Conservation (phyloP, 805 yeast genomes). For the Scheffersomyces stipitis region DNA sequence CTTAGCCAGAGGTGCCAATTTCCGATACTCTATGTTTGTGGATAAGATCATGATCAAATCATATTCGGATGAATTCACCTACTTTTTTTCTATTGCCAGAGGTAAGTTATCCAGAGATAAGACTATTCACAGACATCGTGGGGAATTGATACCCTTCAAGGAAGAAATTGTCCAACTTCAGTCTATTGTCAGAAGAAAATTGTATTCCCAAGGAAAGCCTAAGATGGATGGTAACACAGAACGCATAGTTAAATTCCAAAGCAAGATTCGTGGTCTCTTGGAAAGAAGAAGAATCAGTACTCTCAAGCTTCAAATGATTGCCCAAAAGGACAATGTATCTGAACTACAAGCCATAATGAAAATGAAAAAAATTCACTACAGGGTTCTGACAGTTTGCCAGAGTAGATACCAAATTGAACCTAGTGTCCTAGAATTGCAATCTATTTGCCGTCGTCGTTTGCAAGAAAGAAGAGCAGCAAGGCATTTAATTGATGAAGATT, state of each 20-base stretch:
- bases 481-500: constrained; percentile 18
- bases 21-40: constrained; percentile 64
- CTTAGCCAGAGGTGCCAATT: constrained; percentile 63
- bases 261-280: constrained; percentile 41
- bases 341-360: constrained; percentile 41
- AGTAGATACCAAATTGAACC: constrained; percentile 21
- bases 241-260: constrained; percentile 36
- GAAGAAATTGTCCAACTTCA: constrained; percentile 40
- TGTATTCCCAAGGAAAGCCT: constrained; percentile 8
- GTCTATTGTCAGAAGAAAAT: constrained; percentile 32
- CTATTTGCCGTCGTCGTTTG: constrained; percentile 26
- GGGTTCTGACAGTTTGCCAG: constrained; percentile 20
- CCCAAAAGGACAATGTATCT: constrained; percentile 16
- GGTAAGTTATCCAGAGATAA: constrained; percentile 41
- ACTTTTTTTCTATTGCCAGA: constrained; percentile 51
- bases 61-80: constrained; percentile 49
- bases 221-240: constrained; percentile 14
- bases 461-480: constrained; percentile 15
- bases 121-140: constrained; percentile 35
- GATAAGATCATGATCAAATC: constrained; percentile 60
- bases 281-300: constrained; percentile 22
- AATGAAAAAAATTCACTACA: constrained; percentile 18
- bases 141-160: constrained; percentile 27
- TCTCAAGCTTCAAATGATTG: constrained; percentile 7
- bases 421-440: constrained; percentile 25